Evolutionary conservation across 2,329 filamentous ascomycete genomes (phyloP).

Genomic region (Fusarium proliferatum): DNA sequence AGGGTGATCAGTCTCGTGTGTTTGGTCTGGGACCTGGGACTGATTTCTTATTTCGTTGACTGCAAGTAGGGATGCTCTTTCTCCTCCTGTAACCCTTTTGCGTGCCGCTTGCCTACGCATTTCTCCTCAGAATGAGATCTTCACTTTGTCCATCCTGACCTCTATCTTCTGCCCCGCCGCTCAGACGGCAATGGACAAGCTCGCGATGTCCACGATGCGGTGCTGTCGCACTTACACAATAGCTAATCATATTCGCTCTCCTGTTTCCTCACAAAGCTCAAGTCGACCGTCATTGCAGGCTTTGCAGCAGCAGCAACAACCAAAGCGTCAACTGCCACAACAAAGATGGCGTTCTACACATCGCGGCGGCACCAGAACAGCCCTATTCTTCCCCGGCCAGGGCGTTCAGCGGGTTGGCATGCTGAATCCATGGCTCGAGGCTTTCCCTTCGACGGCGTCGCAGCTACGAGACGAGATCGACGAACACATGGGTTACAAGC

Average conservation of each 20-base stretch:
- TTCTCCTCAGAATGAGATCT: slow-evolving; percentile 33
- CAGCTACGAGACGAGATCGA: slow-evolving; percentile 90
- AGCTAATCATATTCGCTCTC: slow-evolving; percentile 9
- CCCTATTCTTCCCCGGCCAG: slow-evolving; percentile 77
- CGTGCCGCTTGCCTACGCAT: neutral
- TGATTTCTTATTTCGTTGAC: slow-evolving; percentile 4
- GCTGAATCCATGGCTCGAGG: slow-evolving; percentile 85
- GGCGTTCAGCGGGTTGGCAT: slow-evolving; percentile 91
- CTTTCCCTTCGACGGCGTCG: slow-evolving; percentile 81
- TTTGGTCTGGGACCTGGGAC: neutral
- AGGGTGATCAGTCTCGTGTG: slow-evolving; percentile 26
- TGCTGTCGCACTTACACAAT: slow-evolving; percentile 40
- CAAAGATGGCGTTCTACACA: slow-evolving; percentile 49
- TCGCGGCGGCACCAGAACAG: slow-evolving; percentile 59
- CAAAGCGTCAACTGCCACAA: slow-evolving; percentile 7
- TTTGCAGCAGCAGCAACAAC: slow-evolving; percentile 1
- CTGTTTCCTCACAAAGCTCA: neutral
- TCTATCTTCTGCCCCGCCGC: slow-evolving; percentile 35
- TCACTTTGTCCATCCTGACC: slow-evolving; percentile 38
- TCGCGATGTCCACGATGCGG: slow-evolving; percentile 45
- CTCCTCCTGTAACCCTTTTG: neutral
- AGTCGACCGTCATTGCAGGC: slow-evolving; percentile 15
- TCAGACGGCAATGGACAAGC: slow-evolving; percentile 48
- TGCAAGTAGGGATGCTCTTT: neutral
- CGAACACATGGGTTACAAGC: slow-evolving; percentile 75